Conservation (phyloP, 305 asterid species). For the Plantago coronopus region DNA sequence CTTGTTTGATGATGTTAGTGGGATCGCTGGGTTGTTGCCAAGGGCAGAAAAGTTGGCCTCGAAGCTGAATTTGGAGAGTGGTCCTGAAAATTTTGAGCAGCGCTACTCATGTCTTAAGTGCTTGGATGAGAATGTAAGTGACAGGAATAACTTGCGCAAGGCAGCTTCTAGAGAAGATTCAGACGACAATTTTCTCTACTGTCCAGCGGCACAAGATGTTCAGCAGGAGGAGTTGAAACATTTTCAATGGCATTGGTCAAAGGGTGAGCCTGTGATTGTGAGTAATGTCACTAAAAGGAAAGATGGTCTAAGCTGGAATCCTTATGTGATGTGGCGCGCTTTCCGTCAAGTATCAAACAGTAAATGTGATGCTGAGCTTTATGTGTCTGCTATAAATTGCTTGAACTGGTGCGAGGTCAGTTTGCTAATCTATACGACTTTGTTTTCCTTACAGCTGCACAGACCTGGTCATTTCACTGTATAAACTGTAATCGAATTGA, state of each 20-base stretch:
- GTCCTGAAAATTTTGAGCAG: slow-evolving; percentile 15
- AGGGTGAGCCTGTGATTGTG: slow-evolving; percentile 35
- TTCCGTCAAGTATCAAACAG: slow-evolving; percentile 23
- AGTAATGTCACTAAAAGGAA: slow-evolving; percentile 29
- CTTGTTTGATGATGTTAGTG: slow-evolving; percentile 20
- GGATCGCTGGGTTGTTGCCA: slow-evolving; percentile 24
- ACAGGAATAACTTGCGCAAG: slow-evolving; percentile 17
- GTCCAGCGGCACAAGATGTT: slow-evolving; percentile 30
- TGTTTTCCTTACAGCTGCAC: background rate
- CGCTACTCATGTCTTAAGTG: slow-evolving; percentile 25
- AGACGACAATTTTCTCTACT: slow-evolving; percentile 27
- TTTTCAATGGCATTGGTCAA: slow-evolving; percentile 28
- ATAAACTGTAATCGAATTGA: too few species aligned
- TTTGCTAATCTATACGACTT: background rate
- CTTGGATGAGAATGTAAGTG: slow-evolving; percentile 14
- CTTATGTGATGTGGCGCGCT: slow-evolving; percentile 41
- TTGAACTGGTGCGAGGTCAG: slow-evolving; percentile 38
- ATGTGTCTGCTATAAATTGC: slow-evolving; percentile 32
- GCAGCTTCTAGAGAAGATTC: slow-evolving; percentile 28
- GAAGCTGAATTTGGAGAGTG: slow-evolving; percentile 14
- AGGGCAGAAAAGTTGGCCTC: slow-evolving; percentile 22
- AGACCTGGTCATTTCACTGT: too few species aligned
- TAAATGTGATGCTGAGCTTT: slow-evolving; percentile 14
- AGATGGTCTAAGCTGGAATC: slow-evolving; percentile 39
- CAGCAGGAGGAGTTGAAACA: slow-evolving; percentile 25